Conservation (phyloP, 1,284 basidiomycete genomes). For the Peniophora sp. region DNA sequence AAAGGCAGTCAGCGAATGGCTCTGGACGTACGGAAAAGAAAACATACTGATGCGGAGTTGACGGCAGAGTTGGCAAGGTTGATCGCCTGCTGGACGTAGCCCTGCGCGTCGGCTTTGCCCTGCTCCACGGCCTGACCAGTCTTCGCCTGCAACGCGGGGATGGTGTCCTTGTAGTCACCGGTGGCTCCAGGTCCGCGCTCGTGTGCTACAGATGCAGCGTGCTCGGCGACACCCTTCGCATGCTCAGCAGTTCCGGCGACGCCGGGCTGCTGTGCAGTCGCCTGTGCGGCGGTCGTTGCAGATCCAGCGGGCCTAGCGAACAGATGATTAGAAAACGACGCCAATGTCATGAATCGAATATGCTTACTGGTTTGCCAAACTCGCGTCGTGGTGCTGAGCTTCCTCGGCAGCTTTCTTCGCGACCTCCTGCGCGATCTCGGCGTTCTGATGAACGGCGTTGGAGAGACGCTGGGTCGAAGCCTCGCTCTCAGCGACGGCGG, state of each 20-base stretch:
- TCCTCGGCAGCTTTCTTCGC: slow-evolving; percentile 41
- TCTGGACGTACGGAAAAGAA: not conserved
- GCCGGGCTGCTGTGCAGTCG: slow-evolving; percentile 3
- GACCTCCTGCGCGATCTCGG: slow-evolving; percentile 33
- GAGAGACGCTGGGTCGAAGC: slow-evolving; percentile 34
- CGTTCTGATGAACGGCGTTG: slow-evolving; percentile 34
- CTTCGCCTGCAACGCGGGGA: slow-evolving; percentile 34
- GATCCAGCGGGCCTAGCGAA: slow-evolving; percentile 2
- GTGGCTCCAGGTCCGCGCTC: slow-evolving; percentile 31
- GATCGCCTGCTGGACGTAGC: slow-evolving; percentile 48
- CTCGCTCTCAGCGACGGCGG: slow-evolving; percentile 38
- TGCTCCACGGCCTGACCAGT: slow-evolving; percentile 47
- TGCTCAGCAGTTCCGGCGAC: slow-evolving; percentile 10
- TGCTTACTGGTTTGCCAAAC: not conserved
- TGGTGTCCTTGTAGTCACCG: slow-evolving; percentile 29
- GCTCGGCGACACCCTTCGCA: slow-evolving; percentile 10
- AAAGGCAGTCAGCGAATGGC: not conserved
- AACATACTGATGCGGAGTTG: slow-evolving; percentile 43
- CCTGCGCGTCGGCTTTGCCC: slow-evolving; percentile 41
- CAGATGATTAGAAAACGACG: not conserved
- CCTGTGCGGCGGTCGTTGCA: slow-evolving; percentile 8
- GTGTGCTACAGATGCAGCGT: slow-evolving; percentile 14
- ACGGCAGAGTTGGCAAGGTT: slow-evolving; percentile 34
- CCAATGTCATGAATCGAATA: not conserved
- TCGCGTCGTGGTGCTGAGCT: slow-evolving; percentile 5